phyloP scores from a whole-genome alignment of 345 rosid genomes.

The Populus davidiana region DNA sequence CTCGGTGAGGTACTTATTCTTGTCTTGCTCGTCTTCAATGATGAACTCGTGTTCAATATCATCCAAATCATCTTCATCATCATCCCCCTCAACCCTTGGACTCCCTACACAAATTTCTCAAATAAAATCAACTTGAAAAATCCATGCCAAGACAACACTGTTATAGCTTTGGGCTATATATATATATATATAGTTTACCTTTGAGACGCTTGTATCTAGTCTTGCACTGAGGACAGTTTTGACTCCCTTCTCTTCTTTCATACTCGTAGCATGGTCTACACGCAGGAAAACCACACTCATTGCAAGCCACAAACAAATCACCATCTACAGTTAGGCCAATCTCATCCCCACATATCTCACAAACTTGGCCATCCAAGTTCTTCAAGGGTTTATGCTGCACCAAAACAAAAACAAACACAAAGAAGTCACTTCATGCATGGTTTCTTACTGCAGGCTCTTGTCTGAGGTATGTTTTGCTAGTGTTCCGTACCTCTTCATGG shows the following conservation, averaged over 20 bases:
- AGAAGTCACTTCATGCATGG: neutral
- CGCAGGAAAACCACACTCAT: constrained; percentile 93
- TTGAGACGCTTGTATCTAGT: constrained; percentile 95
- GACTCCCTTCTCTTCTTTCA: constrained; percentile 92
- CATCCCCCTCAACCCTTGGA: constrained; percentile 91
- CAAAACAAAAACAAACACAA: neutral
- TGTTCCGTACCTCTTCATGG: constrained; percentile 78
- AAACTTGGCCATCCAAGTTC: constrained; percentile 87
- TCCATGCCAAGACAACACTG: neutral
- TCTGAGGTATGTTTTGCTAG: no score
- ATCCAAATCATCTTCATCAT: constrained; percentile 90
- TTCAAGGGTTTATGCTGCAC: constrained; percentile 80
- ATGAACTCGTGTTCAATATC: constrained; percentile 94
- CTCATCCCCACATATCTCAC: constrained; percentile 91
- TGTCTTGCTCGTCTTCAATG: constrained; percentile 71
- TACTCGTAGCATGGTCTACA: constrained; percentile 97
- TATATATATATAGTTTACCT: constrained; percentile 33
- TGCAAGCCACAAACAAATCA: constrained; percentile 93
- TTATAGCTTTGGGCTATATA: no score
- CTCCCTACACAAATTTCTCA: constrained; percentile 47
- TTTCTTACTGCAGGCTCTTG: neutral
- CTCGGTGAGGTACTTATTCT: constrained; percentile 62
- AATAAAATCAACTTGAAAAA: neutral
- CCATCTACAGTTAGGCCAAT: constrained; percentile 85
- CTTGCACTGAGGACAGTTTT: constrained; percentile 88